Evolutionary conservation across 2,329 filamentous ascomycete species (phyloP).

Genomic region (Monosporascus sp.): DNA sequence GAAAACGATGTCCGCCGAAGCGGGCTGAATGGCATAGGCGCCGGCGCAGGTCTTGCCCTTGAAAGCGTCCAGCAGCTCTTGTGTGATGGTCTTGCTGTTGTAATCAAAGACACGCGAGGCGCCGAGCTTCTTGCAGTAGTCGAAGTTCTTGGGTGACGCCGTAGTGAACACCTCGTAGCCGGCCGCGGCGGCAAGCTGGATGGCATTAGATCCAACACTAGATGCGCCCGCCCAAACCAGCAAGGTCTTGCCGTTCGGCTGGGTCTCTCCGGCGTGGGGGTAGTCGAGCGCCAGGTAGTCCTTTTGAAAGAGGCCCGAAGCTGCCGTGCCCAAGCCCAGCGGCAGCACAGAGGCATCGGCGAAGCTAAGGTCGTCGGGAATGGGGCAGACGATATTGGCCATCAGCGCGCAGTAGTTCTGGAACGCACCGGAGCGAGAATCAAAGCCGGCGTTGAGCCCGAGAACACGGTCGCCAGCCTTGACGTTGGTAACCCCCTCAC

Average conservation of each 20-base stretch:
- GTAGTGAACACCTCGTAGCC: slow-evolving; percentile 40
- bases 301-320: slow-evolving; percentile 17
- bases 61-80: slow-evolving; percentile 22
- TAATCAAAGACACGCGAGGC: slow-evolving; percentile 38
- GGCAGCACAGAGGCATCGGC: slow-evolving; percentile 20
- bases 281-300: slow-evolving; percentile 13
- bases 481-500: slow-evolving; percentile 16
- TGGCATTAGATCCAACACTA: slow-evolving; percentile 38
- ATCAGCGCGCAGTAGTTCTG: slow-evolving; percentile 19
- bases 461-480: slow-evolving; percentile 28
- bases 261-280: background rate
- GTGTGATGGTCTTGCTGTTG: slow-evolving; percentile 18
- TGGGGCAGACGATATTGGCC: background rate
- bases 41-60: slow-evolving; percentile 14
- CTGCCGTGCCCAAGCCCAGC: slow-evolving; percentile 20
- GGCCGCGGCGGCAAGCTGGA: slow-evolving; percentile 38
- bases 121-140: slow-evolving; percentile 32
- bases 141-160: slow-evolving; percentile 33
- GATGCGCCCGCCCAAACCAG: slow-evolving; percentile 43
- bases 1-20: slow-evolving; percentile 8
- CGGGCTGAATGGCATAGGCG: slow-evolving; percentile 12
- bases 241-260: slow-evolving; percentile 25
- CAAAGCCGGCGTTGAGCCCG: slow-evolving; percentile 9
- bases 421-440: slow-evolving; percentile 15
- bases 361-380: slow-evolving; percentile 15